Evolutionary conservation across 441 rosid genomes (phyloP).

Genomic region (Gossypium trilobum): DNA sequence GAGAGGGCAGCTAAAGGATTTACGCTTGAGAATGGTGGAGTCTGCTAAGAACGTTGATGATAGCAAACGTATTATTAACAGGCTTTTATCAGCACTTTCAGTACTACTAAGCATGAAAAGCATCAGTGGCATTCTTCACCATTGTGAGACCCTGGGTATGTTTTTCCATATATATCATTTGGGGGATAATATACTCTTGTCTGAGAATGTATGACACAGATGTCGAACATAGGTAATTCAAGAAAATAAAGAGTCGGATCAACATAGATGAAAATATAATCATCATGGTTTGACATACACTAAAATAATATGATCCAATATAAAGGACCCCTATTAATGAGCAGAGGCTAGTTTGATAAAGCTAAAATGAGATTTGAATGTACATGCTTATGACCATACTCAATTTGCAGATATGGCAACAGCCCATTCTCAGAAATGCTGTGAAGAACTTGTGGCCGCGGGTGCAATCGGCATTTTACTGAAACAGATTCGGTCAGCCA

Average conservation of each 20-base stretch:
- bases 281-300: neutral
- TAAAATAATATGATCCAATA: neutral
- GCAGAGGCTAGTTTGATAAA: slow-evolving; percentile 2
- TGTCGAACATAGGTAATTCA: neutral
- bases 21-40: slow-evolving; percentile 55
- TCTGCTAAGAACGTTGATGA: slow-evolving; percentile 77
- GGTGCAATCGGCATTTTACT: slow-evolving; percentile 67
- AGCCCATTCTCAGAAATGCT: slow-evolving; percentile 66
- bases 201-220: neutral
- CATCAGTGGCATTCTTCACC: slow-evolving; percentile 71
- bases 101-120: slow-evolving; percentile 72
- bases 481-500: slow-evolving; percentile 57
- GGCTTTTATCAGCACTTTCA: slow-evolving; percentile 62
- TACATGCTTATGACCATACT: neutral
- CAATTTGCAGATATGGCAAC: slow-evolving; percentile 57
- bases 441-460: slow-evolving; percentile 76
- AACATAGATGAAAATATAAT: neutral
- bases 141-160: slow-evolving; percentile 59
- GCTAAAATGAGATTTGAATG: neutral
- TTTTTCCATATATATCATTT: slow-evolving; percentile 6
- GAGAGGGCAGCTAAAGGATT: slow-evolving; percentile 44
- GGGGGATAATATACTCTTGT: neutral
- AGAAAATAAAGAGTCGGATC: neutral
- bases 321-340: neutral
- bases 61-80: slow-evolving; percentile 66